Percentiles rank a stretch among this genome's conserved stretches.
Conservation (phyloP, 305 asterid genomes). For the Euphrasia arctica region DNA sequence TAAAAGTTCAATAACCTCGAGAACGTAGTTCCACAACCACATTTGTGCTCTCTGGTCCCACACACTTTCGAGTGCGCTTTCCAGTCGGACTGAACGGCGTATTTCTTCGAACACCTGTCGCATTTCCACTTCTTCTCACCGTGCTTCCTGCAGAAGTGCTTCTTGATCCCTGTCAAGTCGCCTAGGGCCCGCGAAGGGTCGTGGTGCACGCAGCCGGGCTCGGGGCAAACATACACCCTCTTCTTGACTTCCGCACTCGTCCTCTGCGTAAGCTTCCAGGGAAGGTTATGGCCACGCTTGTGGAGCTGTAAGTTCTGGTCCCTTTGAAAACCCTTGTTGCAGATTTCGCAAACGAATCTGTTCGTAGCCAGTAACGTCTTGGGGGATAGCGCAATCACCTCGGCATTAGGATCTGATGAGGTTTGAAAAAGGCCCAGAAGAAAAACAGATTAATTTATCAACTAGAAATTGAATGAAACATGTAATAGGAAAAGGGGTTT, state of each 20-base stretch:
- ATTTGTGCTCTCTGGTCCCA: conserved; percentile 89
- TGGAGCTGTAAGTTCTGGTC: conserved; percentile 92
- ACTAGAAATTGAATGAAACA: background rate
- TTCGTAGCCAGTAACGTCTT: conserved; percentile 69
- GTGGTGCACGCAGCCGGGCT: conserved; percentile 67
- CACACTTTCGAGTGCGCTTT: conserved; percentile 86
- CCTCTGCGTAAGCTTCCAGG: conserved; percentile 91
- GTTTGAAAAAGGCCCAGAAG: too few relatives aligned
- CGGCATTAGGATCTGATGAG: conserved; percentile 71
- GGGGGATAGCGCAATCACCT: conserved; percentile 86
- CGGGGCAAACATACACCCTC: conserved; percentile 87
- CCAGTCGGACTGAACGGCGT: conserved; percentile 93
- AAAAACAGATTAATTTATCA: background rate
- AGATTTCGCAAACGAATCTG: conserved; percentile 1
- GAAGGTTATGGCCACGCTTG: conserved; percentile 87
- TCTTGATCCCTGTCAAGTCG: conserved; percentile 85
- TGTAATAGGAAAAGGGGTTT: background rate
- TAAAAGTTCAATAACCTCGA: conserved; percentile 47
- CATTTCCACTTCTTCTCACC: conserved; percentile 95
- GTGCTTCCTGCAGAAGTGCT: conserved; percentile 81
- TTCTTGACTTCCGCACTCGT: conserved; percentile 49
- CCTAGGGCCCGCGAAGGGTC: conserved; percentile 88
- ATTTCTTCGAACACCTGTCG: conserved; percentile 72
- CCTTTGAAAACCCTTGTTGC: conserved; percentile 35
- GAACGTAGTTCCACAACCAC: conserved; percentile 93